phyloP scores from a whole-genome alignment of 371 early-diverging fungal species.

The Polyrhizophydium stewartii region DNA sequence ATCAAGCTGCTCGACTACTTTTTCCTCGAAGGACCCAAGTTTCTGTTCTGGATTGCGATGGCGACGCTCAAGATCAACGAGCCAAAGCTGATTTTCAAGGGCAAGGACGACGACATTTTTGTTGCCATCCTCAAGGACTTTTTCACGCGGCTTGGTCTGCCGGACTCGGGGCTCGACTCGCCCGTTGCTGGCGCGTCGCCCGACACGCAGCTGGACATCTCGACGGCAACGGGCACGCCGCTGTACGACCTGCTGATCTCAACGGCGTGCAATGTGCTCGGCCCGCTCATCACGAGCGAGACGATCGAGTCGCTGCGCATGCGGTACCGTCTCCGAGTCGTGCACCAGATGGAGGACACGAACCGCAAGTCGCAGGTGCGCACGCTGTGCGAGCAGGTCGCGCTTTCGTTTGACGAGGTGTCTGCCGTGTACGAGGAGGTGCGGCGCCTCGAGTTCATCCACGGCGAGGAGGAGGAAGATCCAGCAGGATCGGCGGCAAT shows the following conservation, averaged over 20 bases:
- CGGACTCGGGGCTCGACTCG: constrained; percentile 6
- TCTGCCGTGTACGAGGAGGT: constrained; percentile 39
- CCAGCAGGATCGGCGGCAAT: constrained; percentile 16
- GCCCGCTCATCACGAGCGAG: constrained; percentile 27
- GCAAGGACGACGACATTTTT: constrained; percentile 56
- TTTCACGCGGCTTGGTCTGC: constrained; percentile 30
- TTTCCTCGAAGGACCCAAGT: constrained; percentile 56
- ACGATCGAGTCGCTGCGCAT: constrained; percentile 36
- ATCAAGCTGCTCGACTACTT: constrained; percentile 44
- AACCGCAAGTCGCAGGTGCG: constrained; percentile 43
- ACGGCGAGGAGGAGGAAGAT: constrained; percentile 39
- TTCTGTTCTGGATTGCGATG: constrained; percentile 57
- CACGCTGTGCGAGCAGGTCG: constrained; percentile 44
- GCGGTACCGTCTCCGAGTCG: constrained; percentile 36
- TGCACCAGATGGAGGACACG: constrained; percentile 49
- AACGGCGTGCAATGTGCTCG: constrained; percentile 30
- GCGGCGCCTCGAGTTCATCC: constrained; percentile 33
- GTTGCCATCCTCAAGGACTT: constrained; percentile 41
- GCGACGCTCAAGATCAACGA: constrained; percentile 58
- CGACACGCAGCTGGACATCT: constrained; percentile 10
- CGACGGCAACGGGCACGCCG: constrained; percentile 20
- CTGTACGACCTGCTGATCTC: constrained; percentile 28
- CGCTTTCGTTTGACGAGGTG: constrained; percentile 41
- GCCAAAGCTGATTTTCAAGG: constrained; percentile 31
- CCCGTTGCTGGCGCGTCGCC: not conserved